Evolutionary conservation across 2,329 filamentous ascomycete genomes (phyloP), one percentile per base, ranked within the genome.

Genomic region (Paecilomyces fulvus): DNA sequence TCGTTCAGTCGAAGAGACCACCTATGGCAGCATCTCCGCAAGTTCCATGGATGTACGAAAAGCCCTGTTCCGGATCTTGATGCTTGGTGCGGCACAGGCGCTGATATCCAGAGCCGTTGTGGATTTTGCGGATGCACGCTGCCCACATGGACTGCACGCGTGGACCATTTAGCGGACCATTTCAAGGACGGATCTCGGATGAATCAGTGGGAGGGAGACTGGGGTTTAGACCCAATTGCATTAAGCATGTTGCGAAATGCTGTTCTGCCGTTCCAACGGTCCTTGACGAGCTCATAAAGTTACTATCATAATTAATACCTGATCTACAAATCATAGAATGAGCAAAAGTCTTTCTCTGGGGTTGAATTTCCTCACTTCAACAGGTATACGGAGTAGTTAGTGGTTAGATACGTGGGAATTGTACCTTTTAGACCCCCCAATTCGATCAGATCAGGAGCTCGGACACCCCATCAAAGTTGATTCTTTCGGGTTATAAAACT

Each of bases 1-100:
- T 83, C 80, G 0, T 83, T 83, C 64, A 80, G 77, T 58, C 73
- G 81, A 9, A 83, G 83, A 64, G 81, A 83, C 59, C 79, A 83
- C 61, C 67, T 83, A 1, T 75, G 79, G 59, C 81, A 83, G 60
- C 81, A 83, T 65, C 64, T 83, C 21, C 76, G 79, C 65, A 83
- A 63, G 75, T 83, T 76, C 75, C 83, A 71, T 57, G 71, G 71
- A 30, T 81, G 79, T 60, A 79, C 77, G 25, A 77, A 80, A 67
- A 69, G 64, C 1, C 73, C 75, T 9, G 71, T 74, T 37, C 72
- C 80, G 60, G 76, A 77, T 52, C 76, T 84, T 72, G 78, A 83
- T 7, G 69, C 67, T 3, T 43, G 37, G 37, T n/a, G 37, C 14
- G 37, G 37, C n/a, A 43, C n/a, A 3, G 37, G 74, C 1, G 72